phyloP scores from a whole-genome alignment of 768 basidiomycete genomes.

The Leccinum uliginosum region DNA sequence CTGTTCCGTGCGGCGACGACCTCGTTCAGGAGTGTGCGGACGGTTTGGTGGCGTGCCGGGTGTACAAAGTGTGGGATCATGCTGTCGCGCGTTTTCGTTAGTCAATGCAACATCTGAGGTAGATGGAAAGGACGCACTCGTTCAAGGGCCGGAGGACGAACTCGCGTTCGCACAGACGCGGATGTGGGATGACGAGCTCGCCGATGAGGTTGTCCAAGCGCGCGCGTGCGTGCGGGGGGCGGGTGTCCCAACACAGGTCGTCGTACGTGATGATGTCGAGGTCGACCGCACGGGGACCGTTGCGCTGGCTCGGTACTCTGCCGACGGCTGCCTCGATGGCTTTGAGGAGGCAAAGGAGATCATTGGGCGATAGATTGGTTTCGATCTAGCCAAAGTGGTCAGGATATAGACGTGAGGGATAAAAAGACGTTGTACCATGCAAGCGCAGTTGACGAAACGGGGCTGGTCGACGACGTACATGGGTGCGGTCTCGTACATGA shows the following conservation, averaged over 20 bases:
- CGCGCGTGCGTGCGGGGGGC: constrained; percentile 40
- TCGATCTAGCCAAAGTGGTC: constrained; percentile 47
- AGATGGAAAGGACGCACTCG: constrained; percentile 58
- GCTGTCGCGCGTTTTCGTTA: constrained; percentile 40
- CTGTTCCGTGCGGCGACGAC: constrained; percentile 31
- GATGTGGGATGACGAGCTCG: constrained; percentile 84
- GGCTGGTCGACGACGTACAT: constrained; percentile 97
- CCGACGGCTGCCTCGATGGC: constrained; percentile 71
- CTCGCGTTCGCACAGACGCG: constrained; percentile 75
- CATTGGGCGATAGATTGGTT: constrained; percentile 59
- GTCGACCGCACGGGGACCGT: constrained; percentile 89
- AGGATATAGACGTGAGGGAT: neutral
- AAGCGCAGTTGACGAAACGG: constrained; percentile 86
- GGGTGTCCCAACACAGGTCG: constrained; percentile 52
- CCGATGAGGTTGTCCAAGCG: constrained; percentile 51
- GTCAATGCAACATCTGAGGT: no score
- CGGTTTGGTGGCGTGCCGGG: constrained; percentile 48
- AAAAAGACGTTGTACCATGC: constrained; percentile 50
- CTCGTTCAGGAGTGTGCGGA: constrained; percentile 44
- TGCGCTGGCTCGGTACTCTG: constrained; percentile 69
- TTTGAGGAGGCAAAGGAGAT: constrained; percentile 65
- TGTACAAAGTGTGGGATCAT: constrained; percentile 76
- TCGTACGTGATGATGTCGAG: constrained; percentile 85
- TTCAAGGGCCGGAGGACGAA: constrained; percentile 86
- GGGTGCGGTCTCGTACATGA: constrained; percentile 88